phyloP scores from a whole-genome alignment of 2,329 filamentous ascomycete genomes.

The Sporothrix brunneoviolacea region DNA sequence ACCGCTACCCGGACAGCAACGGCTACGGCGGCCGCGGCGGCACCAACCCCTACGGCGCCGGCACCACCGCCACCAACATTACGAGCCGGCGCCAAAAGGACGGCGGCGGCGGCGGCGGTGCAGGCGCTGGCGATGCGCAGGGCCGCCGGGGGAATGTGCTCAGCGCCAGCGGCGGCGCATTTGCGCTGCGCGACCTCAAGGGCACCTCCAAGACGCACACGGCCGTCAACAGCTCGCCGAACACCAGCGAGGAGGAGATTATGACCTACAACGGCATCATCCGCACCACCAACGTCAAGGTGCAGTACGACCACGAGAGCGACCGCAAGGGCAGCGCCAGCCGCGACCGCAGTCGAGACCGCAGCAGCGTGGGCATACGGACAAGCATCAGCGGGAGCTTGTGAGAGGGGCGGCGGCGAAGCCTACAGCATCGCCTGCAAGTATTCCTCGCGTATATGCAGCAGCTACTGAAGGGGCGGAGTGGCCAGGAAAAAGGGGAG shows the following conservation, averaged over 20 bases:
- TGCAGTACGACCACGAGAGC: constrained; percentile 19
- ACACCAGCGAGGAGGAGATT: constrained; percentile 32
- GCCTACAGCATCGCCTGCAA: too few relatives aligned
- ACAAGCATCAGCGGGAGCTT: constrained; percentile 14
- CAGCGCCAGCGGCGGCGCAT: constrained; percentile 1
- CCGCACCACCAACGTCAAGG: constrained; percentile 27
- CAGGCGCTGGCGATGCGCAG: not conserved
- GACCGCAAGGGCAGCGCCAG: constrained; percentile 10
- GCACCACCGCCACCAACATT: constrained; percentile 13
- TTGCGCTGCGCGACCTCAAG: constrained; percentile 24
- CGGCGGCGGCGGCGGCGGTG: not conserved
- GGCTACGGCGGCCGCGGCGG: constrained; percentile 2
- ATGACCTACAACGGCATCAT: constrained; percentile 35
- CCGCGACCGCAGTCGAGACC: constrained; percentile 11
- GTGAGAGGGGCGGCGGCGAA: not conserved
- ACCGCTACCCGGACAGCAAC: constrained; percentile 10
- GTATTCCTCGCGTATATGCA: too few relatives aligned
- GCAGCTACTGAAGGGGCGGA: too few relatives aligned
- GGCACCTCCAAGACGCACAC: constrained; percentile 23
- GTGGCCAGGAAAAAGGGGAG: too few relatives aligned
- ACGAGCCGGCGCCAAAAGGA: constrained; percentile 8
- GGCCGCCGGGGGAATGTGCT: not conserved
- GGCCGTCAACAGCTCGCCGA: constrained; percentile 29
- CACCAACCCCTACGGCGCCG: constrained; percentile 10
- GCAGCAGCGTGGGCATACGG: constrained; percentile 13